Conservation (phyloP, 1,284 basidiomycete species). For the Cryptococcus amylolentus region DNA sequence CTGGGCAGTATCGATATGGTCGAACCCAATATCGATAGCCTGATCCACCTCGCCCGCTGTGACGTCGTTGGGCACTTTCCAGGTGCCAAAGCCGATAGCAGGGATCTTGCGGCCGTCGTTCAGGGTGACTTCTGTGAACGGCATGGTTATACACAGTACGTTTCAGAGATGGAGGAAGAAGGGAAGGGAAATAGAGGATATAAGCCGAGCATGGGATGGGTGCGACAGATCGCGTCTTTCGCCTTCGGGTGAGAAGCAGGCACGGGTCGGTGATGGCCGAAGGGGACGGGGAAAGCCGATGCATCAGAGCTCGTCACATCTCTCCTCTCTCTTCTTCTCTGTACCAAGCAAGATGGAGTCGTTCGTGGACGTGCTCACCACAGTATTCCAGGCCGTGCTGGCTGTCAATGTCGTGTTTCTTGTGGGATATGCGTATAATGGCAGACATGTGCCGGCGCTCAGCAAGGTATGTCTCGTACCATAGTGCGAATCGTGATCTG, state of each 20-base stretch:
- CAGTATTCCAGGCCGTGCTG: slow-evolving; percentile 36
- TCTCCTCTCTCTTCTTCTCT: not conserved
- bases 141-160: slow-evolving; percentile 15
- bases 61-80: slow-evolving; percentile 43
- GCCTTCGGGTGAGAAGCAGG: not conserved
- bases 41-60: slow-evolving; percentile 34
- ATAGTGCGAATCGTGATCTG: not conserved
- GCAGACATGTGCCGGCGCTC: slow-evolving; percentile 11
- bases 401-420: slow-evolving; percentile 34
- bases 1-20: slow-evolving; percentile 48
- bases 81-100: slow-evolving; percentile 44
- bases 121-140: slow-evolving; percentile 38
- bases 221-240: not conserved
- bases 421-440: slow-evolving; percentile 36
- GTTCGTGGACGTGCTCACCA: slow-evolving; percentile 37
- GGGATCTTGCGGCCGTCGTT: slow-evolving; percentile 49
- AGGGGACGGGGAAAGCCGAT: not conserved
- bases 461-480: slow-evolving; percentile 16
- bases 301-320: not conserved
- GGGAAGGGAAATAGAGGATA: not conserved
- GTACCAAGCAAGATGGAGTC: slow-evolving; percentile 28
- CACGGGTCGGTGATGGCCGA: not conserved
- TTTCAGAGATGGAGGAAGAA: not conserved
- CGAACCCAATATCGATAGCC: slow-evolving; percentile 47
- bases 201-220: no score